These are phyloP conservation scores for Fraxinus quadrangulata DNA, from an alignment of 257 asterid species.

Conservation along the genomic window DNA sequence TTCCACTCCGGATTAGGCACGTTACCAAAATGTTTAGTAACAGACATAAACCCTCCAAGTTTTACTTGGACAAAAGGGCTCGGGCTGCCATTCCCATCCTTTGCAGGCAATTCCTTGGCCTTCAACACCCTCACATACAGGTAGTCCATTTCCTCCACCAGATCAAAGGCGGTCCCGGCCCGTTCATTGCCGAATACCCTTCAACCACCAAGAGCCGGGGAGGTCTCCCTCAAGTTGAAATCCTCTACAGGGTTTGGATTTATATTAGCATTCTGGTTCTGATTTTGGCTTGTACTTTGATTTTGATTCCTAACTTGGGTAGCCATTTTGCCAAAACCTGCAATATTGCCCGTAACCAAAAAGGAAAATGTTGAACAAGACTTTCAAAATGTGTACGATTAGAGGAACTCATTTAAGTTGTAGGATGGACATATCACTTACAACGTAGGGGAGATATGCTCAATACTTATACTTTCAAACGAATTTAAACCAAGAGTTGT, in stretches of 20 bases:
- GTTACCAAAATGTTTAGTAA: conserved; percentile 45
- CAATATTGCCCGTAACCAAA: neutral
- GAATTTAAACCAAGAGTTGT: no score
- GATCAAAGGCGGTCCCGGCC: conserved; percentile 65
- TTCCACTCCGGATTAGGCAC: conserved; percentile 71
- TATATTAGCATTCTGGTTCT: neutral
- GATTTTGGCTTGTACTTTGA: conserved; percentile 32
- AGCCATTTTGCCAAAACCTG: conserved; percentile 29
- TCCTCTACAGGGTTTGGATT: conserved; percentile 40
- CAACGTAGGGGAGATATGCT: no score
- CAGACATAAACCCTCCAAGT: conserved; percentile 60
- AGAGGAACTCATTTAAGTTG: no score
- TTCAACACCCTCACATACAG: conserved; percentile 65
- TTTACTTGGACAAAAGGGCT: conserved; percentile 66
- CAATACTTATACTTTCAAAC: no score
- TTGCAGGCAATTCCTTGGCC: conserved; percentile 55
- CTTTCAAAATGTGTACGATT: conserved; percentile 6
- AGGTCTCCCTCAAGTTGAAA: conserved; percentile 71
- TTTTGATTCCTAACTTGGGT: conserved; percentile 35
- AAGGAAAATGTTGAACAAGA: neutral
- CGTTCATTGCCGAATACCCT: conserved; percentile 57
- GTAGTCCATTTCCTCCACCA: conserved; percentile 87
- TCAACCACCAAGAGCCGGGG: conserved; percentile 83
- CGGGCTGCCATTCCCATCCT: conserved; percentile 41
- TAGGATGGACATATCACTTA: no score